These are phyloP conservation scores for Sarocladiaceae sp. DNA, from an alignment of 2,329 filamentous ascomycete genomes.

Conservation along the genomic window DNA sequence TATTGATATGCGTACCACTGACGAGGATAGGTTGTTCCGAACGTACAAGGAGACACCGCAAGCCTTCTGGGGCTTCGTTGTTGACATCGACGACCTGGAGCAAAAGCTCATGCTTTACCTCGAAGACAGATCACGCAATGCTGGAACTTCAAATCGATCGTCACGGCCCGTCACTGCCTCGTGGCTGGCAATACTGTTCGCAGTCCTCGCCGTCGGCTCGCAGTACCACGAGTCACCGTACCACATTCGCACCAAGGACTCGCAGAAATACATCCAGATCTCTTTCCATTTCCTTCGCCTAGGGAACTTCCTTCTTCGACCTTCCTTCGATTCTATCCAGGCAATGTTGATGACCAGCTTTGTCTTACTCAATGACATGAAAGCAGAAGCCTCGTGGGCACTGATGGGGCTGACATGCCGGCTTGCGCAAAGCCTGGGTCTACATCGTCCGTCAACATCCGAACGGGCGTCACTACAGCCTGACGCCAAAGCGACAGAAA, in stretches of 20 bases:
- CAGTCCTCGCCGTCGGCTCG: slow-evolving; percentile 60
- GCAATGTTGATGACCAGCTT: slow-evolving; percentile 60
- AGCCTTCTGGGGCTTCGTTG: slow-evolving; percentile 64
- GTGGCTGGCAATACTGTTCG: slow-evolving; percentile 63
- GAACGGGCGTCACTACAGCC: slow-evolving; percentile 32
- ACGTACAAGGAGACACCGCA: slow-evolving; percentile 65
- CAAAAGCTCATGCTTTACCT: slow-evolving; percentile 61
- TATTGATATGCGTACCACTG: slow-evolving; percentile 2
- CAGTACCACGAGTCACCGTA: slow-evolving; percentile 64
- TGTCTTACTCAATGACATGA: slow-evolving; percentile 65
- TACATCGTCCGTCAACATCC: slow-evolving; percentile 44
- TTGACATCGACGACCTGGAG: slow-evolving; percentile 63
- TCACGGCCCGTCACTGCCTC: slow-evolving; percentile 55
- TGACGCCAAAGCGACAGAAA: slow-evolving; percentile 47
- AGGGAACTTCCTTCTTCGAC: slow-evolving; percentile 59
- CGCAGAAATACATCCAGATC: slow-evolving; percentile 58
- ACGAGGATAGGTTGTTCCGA: slow-evolving; percentile 48
- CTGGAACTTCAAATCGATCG: slow-evolving; percentile 36
- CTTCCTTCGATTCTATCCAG: slow-evolving; percentile 63
- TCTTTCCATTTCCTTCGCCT: slow-evolving; percentile 62
- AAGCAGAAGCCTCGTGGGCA: slow-evolving; percentile 64
- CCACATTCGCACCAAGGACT: slow-evolving; percentile 54
- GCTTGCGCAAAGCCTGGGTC: slow-evolving; percentile 60
- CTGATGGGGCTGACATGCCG: slow-evolving; percentile 60
- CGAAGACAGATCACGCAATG: slow-evolving; percentile 57